Conservation (phyloP, 177 flowering plant species). For the Vitis hybrid region DNA sequence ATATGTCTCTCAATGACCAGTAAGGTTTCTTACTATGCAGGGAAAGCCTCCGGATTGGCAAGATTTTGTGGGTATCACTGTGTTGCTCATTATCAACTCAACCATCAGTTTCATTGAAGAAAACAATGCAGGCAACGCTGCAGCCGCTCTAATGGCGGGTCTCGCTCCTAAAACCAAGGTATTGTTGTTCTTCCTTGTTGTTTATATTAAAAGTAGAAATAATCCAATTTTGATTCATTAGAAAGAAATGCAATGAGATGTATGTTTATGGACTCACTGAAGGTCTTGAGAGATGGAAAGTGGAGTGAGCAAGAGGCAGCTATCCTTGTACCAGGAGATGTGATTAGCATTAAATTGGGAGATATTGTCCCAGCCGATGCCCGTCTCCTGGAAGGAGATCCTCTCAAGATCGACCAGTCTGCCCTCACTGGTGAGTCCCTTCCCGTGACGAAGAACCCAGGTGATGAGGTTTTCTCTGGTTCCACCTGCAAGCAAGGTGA, state of each 20-base stretch:
- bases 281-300: constrained; percentile 46
- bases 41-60: constrained; percentile 56
- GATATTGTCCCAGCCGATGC: constrained; percentile 57
- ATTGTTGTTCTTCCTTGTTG: not conserved
- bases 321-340: constrained; percentile 49
- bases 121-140: constrained; percentile 56
- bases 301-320: constrained; percentile 52
- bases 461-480: constrained; percentile 43
- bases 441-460: constrained; percentile 45
- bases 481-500: constrained; percentile 61
- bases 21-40: constrained; percentile 10
- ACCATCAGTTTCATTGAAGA: constrained; percentile 55
- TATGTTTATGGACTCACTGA: not conserved
- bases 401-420: constrained; percentile 49
- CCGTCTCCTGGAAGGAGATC: constrained; percentile 51
- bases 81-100: constrained; percentile 45
- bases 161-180: constrained; percentile 56
- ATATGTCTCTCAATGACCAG: not conserved
- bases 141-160: constrained; percentile 52
- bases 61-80: constrained; percentile 42
- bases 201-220: not conserved
- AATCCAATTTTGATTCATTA: not conserved
- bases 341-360: constrained; percentile 49
- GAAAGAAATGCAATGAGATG: not conserved
- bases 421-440: constrained; percentile 53